These are phyloP conservation scores for Begonia fuchsioides DNA, from an alignment of 306 rosid genomes.

Conservation along the genomic window DNA sequence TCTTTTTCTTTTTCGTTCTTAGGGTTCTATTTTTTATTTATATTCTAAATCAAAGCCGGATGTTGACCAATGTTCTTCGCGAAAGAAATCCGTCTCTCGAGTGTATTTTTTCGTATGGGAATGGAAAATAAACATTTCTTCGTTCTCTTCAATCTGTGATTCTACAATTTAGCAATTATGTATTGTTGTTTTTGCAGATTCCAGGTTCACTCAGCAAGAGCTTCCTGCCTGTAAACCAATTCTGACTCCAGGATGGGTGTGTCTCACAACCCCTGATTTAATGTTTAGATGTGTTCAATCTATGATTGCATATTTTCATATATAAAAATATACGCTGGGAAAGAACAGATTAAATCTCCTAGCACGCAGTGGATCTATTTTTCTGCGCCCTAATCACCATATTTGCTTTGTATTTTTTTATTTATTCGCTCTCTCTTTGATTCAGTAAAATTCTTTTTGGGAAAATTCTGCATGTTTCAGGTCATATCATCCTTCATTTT, in stretches of 20 bases:
- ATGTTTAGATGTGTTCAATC: no score
- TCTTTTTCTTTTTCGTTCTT: not conserved
- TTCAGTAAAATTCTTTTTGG: not conserved
- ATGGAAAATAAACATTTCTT: no score
- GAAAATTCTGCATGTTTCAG: constrained; percentile 18
- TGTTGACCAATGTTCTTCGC: no score
- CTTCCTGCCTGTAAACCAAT: constrained; percentile 94
- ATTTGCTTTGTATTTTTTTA: not conserved
- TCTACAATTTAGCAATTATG: not conserved
- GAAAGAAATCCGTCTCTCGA: no score
- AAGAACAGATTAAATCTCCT: no score
- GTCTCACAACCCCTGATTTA: not conserved
- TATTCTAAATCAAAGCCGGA: no score
- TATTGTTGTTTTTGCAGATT: constrained; percentile 30
- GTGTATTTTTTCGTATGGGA: no score
- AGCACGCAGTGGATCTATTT: no score
- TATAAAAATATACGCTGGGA: not conserved
- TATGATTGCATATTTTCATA: no score
- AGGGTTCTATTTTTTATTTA: no score
- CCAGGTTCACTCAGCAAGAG: constrained; percentile 81
- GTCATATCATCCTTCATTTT: constrained; percentile 46
- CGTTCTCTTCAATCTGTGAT: no score
- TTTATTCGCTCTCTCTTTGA: constrained; percentile 1
- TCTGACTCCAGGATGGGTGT: constrained; percentile 82
- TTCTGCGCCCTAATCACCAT: not conserved